Base-by-base conservation (phyloP, 129 eudicot genomes). In the Heracleum sosnowskyi region DNA sequence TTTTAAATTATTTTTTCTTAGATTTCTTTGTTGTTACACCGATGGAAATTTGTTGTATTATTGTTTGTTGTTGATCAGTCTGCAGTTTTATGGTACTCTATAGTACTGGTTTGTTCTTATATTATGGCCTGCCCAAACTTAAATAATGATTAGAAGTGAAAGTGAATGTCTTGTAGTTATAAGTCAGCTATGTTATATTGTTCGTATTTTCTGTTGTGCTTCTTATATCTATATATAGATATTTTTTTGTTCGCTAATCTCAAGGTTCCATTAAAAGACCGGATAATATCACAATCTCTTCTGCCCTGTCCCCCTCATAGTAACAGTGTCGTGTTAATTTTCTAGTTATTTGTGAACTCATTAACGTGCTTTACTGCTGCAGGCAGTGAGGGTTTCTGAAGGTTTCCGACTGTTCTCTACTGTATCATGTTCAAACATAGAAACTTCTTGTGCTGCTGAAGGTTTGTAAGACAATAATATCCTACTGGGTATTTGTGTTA, bases 391-490 rank as follows among this genome's bases (percentile, higher is more conserved):
- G 83, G 95, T 92, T 34, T 83, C 88, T 24, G 88, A 85, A 81
- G 80, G 95, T 69, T 96, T 96, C 81, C 97, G 91, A 33, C 83
- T 96, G 72, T 96, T 96, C 86, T 88, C 97, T 77, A 96, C 99
- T 31, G 86, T 96, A 64, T 83, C 97, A 7, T 84, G 89, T 88
- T 83, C 96, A 64, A 91, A 89, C 71, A 72, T 83, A 66, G 90
- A 89, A 75, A 49, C 80, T 5, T 78, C 89, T 72, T 77, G 74
- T 75, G 79, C 80, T 73, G 47, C 80, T 75, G 91, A 87, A 94
- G 99, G 99, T 91, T 35, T 76, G 83, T 81, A 39, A 33, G 69
- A 40, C 79, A 68, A 45, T 39, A n/a, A 57, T 57, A 57, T 57
- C 16, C 66, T n/a, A 12, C 63, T 24, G 29, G 12, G 28, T 49